Base-by-base conservation (phyloP, 2,329 filamentous ascomycete genomes). In the Bipolaris zeicola region DNA sequence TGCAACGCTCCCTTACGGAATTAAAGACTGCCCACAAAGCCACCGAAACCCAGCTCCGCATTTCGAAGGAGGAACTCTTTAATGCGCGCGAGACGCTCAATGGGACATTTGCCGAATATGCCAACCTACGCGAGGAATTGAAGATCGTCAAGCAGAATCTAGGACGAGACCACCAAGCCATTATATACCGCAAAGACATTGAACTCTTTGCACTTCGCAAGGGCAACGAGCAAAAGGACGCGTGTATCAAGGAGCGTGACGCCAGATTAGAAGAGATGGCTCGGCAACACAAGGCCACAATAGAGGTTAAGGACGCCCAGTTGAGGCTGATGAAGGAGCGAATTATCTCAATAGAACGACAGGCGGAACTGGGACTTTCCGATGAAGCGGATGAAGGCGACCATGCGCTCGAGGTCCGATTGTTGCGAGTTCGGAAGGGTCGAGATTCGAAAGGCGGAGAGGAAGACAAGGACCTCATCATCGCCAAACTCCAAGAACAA, bases 191-290 rank as follows among this genome's bases (percentile, higher is more conserved):
- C 18, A 75, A 74, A 45, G 72, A 75, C 45, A 75, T 75, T 43
- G 72, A 75, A 47, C 58, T 75, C 14, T 75, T 75, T 59, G 72
- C 72, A 5, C 62, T 74, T 8, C 69, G 72, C 2, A 75, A 75
- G 54, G 67, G 64, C 16, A 73, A 69, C 54, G 71, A 74, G 39
- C 71, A 73, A 44, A 74, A 74, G 49, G 72, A 75, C 49, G 70
- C 60, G 52, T 58, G 62, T 42, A 68, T 74, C 48, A 67, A 65
- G 26, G 71, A 74, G 3, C 67, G 61, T 41, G 70, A 75, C 42
- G 50, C 53, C 10, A 68, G 68, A 22, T 46, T 71, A 1, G 66
- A 69, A n/a, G 66, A 70, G 11, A 63, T 68, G 28, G 49, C 52
- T 16, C 60, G 67, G 13, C 66, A 70, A 38, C 67, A 73, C 50